Percentiles rank a stretch among this genome's conserved stretches.
Evolutionary conservation across 1,284 basidiomycete genomes (phyloP).

Genomic region (Cutaneotrichosporon daszewskae): DNA sequence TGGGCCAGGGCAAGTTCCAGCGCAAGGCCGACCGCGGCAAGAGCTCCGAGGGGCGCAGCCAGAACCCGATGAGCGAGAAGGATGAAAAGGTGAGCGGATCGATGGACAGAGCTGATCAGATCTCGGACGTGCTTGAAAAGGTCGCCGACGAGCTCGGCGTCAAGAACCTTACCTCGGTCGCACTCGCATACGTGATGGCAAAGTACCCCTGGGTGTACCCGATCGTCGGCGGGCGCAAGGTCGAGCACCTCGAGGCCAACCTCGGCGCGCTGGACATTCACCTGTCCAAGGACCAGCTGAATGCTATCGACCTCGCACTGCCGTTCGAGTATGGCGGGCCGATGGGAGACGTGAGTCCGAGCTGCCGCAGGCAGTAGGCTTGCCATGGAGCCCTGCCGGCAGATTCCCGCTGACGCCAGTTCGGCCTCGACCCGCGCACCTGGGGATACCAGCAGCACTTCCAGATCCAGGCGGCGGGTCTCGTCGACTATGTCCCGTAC

Average conservation of each 20-base stretch:
- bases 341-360: neutral
- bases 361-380: no score
- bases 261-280: constrained; percentile 42
- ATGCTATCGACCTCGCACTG: constrained; percentile 34
- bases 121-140: no score
- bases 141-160: constrained; percentile 44
- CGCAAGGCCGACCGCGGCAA: constrained; percentile 40
- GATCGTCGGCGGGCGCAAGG: constrained; percentile 45
- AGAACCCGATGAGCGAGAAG: constrained; percentile 20
- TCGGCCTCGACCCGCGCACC: constrained; percentile 20
- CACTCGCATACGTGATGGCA: constrained; percentile 10
- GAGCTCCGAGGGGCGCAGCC: constrained; percentile 22
- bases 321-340: constrained; percentile 30
- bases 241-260: constrained; percentile 36
- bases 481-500: constrained; percentile 20
- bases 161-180: constrained; percentile 26
- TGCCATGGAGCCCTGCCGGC: no score
- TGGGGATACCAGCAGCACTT: constrained; percentile 19
- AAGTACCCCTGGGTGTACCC: constrained; percentile 36
- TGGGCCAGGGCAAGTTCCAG: constrained; percentile 49
- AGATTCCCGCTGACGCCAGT: constrained; percentile 12
- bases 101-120: no score
- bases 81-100: constrained; percentile 23
- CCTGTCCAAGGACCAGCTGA: constrained; percentile 40
- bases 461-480: constrained; percentile 10